phyloP scores from a whole-genome alignment of 192 early-diverging fungal species.

The Dissophora globulifera region DNA sequence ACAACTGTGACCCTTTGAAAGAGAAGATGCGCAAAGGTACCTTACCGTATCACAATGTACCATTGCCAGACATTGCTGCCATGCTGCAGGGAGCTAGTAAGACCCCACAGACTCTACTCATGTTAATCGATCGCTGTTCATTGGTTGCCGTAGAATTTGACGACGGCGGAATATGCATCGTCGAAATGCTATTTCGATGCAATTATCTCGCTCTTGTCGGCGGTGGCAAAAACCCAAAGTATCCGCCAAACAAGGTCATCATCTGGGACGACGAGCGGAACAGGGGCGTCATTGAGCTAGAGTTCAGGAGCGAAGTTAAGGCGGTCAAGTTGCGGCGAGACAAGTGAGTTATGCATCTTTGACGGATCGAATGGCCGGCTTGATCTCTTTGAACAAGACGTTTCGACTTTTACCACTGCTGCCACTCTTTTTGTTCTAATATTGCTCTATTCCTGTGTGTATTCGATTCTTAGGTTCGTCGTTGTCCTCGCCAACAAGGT shows the following conservation, averaged over 20 bases:
- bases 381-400: no score
- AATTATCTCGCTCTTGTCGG: conserved; percentile 91
- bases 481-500: conserved; percentile 82
- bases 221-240: conserved; percentile 83
- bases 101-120: background rate
- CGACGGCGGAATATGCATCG: conserved; percentile 84
- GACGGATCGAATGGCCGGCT: no score
- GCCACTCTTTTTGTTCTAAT: background rate
- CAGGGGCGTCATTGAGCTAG: conserved; percentile 77
- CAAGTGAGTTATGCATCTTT: conserved; percentile 56
- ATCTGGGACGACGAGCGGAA: conserved; percentile 87
- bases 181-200: conserved; percentile 86
- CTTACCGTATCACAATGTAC: background rate
- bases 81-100: no score
- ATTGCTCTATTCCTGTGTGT: no score
- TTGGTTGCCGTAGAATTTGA: conserved; percentile 68
- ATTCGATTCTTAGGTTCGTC: conserved; percentile 82
- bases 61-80: background rate
- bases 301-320: conserved; percentile 83
- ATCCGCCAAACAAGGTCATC: conserved; percentile 87
- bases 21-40: conserved; percentile 81
- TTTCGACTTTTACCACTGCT: background rate
- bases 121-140: background rate
- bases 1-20: conserved; percentile 84
- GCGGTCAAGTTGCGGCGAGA: conserved; percentile 82